These are phyloP conservation scores for Plasmodium berghei DNA, from an alignment of 169 alveolate genomes.

Conservation along the genomic window DNA sequence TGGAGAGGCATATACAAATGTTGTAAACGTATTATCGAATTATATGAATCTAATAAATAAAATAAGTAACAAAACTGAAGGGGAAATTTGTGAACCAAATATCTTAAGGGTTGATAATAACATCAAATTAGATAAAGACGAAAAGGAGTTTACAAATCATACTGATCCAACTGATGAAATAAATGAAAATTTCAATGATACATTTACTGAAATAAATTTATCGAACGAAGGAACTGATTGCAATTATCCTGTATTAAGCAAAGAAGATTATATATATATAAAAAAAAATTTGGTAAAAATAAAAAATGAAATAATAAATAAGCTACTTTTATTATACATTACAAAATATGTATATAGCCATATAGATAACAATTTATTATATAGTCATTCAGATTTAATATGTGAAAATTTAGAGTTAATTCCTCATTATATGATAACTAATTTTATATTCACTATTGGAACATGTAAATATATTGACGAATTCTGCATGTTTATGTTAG, in stretches of 20 bases:
- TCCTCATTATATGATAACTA: slow-evolving; percentile 44
- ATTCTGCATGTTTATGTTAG: slow-evolving; percentile 75
- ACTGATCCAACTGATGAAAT: not conserved
- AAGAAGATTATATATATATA: slow-evolving; percentile 11
- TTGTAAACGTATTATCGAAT: slow-evolving; percentile 24
- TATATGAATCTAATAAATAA: slow-evolving; percentile 48
- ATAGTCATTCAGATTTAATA: slow-evolving; percentile 67
- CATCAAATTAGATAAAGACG: not conserved
- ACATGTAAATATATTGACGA: slow-evolving; percentile 73
- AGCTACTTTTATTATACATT: slow-evolving; percentile 37
- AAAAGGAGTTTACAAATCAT: not conserved
- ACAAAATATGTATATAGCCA: slow-evolving; percentile 62
- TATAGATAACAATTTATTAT: slow-evolving; percentile 58
- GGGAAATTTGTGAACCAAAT: not conserved
- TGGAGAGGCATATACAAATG: slow-evolving; percentile 22
- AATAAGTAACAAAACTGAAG: slow-evolving; percentile 27
- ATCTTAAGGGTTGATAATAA: not conserved
- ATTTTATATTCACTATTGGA: slow-evolving; percentile 73
- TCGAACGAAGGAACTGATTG: not conserved
- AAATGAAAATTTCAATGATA: not conserved
- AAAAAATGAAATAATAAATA: slow-evolving; percentile 26
- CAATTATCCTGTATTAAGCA: slow-evolving; percentile 13
- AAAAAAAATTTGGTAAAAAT: slow-evolving; percentile 12
- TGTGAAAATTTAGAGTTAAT: slow-evolving; percentile 66
- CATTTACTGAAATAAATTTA: not conserved